Base-by-base conservation (phyloP, 2,329 filamentous ascomycete species). In the Purpureocillium lavendulum region DNA sequence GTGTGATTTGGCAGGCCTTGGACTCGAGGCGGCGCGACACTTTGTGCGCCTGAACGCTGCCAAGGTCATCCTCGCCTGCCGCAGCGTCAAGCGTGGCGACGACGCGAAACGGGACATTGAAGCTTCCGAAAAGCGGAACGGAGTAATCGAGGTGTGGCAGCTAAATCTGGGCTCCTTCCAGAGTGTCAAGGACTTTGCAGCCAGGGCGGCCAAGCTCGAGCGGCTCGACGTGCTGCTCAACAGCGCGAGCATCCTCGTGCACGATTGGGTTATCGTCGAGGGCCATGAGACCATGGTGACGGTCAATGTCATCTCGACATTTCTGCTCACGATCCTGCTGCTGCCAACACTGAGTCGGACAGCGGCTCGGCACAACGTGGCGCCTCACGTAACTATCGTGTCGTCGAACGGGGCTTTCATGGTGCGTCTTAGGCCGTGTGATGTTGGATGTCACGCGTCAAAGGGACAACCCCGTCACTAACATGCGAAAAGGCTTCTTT, bases 271-370 rank as follows among this genome's bases (percentile, higher is more conserved):
- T 11, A 37, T 53, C 30, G 44, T 52, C 15, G 64, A 67, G 40
- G 68, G 64, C 3, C 57, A 62, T 38, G 69, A 73, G 49, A 48
- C 48, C 12, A 63, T 55, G 21, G 49, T 71, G 36, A 65, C 63
- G 4, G 60, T 72, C 34, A 73, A 74, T 46, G 63, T 71, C 14
- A 53, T 74, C 29, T 60, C 59, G 3, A 72, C 66, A 0, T 64
- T 67, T 29, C 51, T 73, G 21, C 54, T 73, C 39, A 60, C 62
- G 0, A 32, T 73, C 10, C 44, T 64, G 37, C 45, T 71, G 15
- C 49, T 75, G 15, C 69, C 70, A 1, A 47, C 52, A 16, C 45
- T 75, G 46, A 57, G 58, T 15, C 51, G 51, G 11, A 63, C 62
- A 7, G 61, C 60, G 2, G 48, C 38, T 4, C 49, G 45, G 39